Conservation (phyloP, 176 grass and related monocot species). For the Thalia dealbata region DNA sequence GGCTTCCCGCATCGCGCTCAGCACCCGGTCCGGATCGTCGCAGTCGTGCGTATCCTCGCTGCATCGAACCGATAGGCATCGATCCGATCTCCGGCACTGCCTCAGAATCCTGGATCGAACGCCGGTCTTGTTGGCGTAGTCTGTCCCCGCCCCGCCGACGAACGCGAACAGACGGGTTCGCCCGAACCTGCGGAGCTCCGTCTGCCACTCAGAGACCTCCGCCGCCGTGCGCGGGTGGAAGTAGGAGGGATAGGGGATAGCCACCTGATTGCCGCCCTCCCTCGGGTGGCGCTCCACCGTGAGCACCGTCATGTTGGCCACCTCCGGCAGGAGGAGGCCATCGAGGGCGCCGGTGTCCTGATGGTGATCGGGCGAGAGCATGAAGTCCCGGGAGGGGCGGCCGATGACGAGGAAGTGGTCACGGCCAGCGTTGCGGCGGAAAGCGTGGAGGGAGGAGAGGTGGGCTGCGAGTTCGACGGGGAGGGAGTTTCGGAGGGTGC, state of each 20-base stretch:
- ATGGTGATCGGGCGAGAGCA: not conserved
- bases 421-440: constrained; percentile 1
- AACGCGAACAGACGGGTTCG: constrained; percentile 7
- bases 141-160: not conserved
- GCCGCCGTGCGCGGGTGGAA: constrained; percentile 9
- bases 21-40: constrained; percentile 1
- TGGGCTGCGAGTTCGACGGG: constrained; percentile 2
- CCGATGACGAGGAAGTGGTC: constrained; percentile 18
- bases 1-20: constrained; percentile 1
- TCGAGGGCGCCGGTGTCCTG: not conserved
- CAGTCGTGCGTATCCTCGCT: not conserved
- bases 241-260: constrained; percentile 13
- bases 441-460: not conserved
- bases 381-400: not conserved
- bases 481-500: constrained; percentile 6
- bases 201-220: constrained; percentile 7
- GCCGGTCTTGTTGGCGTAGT: not conserved
- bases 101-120: not conserved
- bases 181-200: not conserved
- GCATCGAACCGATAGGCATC: constrained; percentile 22
- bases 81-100: constrained; percentile 9
- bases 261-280: constrained; percentile 2
- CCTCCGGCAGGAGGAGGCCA: not conserved
- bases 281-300: constrained; percentile 1
- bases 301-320: constrained; percentile 3